These are phyloP conservation scores for Pinus albicaulis DNA, from an alignment of 75 land plant species.

Conservation along the genomic window DNA sequence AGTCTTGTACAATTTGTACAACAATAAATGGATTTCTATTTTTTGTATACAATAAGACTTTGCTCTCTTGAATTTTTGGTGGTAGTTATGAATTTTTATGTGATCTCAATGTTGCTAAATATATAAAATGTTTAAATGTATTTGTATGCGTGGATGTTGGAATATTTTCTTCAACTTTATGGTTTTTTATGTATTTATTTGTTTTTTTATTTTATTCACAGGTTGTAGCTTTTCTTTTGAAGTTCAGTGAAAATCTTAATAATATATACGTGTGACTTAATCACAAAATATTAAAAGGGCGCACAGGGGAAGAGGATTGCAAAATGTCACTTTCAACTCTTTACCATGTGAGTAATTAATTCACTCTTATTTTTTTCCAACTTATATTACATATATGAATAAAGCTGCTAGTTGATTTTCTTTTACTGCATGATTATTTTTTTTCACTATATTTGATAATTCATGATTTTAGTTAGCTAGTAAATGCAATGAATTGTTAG, in stretches of 20 bases:
- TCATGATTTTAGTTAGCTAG: no score
- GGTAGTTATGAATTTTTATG: background rate
- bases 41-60: constrained; percentile 75
- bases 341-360: constrained; percentile 64
- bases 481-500: no score
- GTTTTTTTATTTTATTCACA: constrained; percentile 7
- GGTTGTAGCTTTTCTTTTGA: constrained; percentile 95
- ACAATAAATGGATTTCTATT: constrained; percentile 94
- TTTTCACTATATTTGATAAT: no score
- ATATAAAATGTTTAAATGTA: background rate
- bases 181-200: background rate
- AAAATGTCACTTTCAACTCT: constrained; percentile 84
- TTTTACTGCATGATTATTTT: no score
- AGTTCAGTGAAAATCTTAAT: constrained; percentile 91
- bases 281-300: constrained; percentile 94
- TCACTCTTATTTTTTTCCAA: no score
- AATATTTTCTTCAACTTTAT: no score
- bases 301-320: constrained; percentile 93
- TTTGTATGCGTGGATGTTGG: no score
- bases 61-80: constrained; percentile 1
- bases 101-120: background rate
- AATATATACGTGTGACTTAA: constrained; percentile 98
- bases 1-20: constrained; percentile 94
- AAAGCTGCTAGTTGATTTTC: no score
- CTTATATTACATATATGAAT: no score